Percentiles rank a stretch among this genome's conserved stretches.
Evolutionary conservation across 2,329 filamentous ascomycete species (phyloP).

Genomic region (Blastomyces gilchristii): DNA sequence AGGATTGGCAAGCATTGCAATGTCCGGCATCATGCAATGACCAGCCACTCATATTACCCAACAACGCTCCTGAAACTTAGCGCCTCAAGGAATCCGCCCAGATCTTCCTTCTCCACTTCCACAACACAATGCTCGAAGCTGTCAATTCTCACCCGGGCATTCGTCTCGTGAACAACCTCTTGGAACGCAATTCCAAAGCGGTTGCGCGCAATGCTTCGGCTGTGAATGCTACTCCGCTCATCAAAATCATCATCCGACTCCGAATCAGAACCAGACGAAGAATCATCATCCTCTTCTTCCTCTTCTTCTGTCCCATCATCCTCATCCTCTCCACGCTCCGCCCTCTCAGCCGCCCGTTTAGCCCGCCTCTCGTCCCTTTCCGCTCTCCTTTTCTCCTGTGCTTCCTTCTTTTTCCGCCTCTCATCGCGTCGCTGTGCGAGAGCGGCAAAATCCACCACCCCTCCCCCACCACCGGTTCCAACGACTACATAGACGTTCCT

Average conservation of each 20-base stretch:
- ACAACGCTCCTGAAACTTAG: slow-evolving; percentile 84
- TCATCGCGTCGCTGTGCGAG: slow-evolving; percentile 58
- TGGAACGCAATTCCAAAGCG: slow-evolving; percentile 92
- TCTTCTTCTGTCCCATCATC: slow-evolving; percentile 52
- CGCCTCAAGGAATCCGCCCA: slow-evolving; percentile 80
- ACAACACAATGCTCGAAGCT: slow-evolving; percentile 97
- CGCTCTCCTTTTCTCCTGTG: slow-evolving; percentile 53
- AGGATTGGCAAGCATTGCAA: background rate
- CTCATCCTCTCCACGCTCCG: slow-evolving; percentile 42
- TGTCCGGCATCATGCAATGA: background rate
- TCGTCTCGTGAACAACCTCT: slow-evolving; percentile 86
- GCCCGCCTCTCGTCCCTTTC: slow-evolving; percentile 54
- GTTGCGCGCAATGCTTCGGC: slow-evolving; percentile 66
- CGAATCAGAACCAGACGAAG: slow-evolving; percentile 29
- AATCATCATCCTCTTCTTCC: slow-evolving; percentile 54
- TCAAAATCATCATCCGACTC: slow-evolving; percentile 46
- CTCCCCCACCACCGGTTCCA: slow-evolving; percentile 78
- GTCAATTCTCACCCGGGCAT: slow-evolving; percentile 79
- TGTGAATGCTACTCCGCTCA: slow-evolving; percentile 44
- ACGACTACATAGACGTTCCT: slow-evolving; percentile 86
- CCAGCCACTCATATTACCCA: slow-evolving; percentile 29
- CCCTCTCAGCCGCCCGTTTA: slow-evolving; percentile 44
- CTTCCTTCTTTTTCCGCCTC: slow-evolving; percentile 53
- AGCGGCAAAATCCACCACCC: slow-evolving; percentile 55
- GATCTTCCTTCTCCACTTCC: slow-evolving; percentile 92